These are phyloP conservation scores for Alternaria atra DNA, from an alignment of 2,329 filamentous ascomycete species.

Conservation along the genomic window DNA sequence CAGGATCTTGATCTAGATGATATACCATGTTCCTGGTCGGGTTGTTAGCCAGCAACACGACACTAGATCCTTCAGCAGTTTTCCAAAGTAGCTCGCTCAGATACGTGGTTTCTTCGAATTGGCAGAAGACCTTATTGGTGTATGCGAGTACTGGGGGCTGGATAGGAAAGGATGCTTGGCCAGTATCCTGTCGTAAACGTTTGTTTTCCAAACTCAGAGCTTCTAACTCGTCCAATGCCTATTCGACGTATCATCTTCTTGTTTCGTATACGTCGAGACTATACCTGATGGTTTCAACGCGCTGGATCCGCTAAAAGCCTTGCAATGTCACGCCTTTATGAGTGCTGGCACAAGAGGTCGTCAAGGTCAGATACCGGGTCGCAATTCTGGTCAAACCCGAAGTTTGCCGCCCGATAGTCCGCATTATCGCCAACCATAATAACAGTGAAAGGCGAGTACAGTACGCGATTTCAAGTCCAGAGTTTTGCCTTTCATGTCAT, in stretches of 20 bases:
- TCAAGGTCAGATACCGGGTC: neutral
- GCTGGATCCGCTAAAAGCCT: no score
- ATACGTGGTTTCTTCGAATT: neutral
- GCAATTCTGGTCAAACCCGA: neutral
- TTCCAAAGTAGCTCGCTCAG: neutral
- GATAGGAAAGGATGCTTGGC: no score
- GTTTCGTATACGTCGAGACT: no score
- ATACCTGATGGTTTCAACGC: no score
- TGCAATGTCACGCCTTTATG: neutral
- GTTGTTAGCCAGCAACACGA: neutral
- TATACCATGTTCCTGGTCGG: neutral
- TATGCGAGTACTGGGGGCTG: neutral
- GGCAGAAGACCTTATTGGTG: neutral
- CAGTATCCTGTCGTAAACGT: neutral
- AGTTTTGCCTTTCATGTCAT: neutral
- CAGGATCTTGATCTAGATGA: neutral
- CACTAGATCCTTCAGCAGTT: neutral
- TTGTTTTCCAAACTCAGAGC: neutral
- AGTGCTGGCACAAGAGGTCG: fast-evolving
- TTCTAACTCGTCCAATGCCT: neutral
- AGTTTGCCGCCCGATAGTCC: neutral
- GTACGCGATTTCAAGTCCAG: neutral
- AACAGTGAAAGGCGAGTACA: neutral
- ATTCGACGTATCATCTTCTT: no score
- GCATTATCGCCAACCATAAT: neutral